Percentiles rank a stretch among this genome's conserved stretches.
These are phyloP conservation scores for Dinochytrium kinnereticum DNA, from an alignment of 371 early-diverging fungal genomes.

Conservation along the genomic window DNA sequence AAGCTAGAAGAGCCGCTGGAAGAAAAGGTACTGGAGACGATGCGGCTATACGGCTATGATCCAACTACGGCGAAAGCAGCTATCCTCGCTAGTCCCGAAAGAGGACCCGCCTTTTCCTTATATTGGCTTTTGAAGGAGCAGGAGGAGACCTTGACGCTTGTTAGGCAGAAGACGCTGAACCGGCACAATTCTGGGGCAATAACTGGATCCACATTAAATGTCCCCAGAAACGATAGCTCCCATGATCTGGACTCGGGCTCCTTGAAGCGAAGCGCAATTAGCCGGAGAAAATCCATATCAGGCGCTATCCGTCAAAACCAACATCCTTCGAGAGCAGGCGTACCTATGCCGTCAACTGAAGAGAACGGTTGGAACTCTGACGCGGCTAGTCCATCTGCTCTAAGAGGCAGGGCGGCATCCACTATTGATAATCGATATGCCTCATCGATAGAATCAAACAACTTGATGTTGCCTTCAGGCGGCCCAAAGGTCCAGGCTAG, in stretches of 20 bases:
- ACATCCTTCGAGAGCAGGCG: not conserved
- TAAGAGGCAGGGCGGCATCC: not conserved
- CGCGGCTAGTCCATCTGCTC: not conserved
- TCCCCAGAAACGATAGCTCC: not conserved
- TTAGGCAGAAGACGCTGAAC: not conserved
- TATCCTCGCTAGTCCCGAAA: slow-evolving; percentile 15
- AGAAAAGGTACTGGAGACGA: slow-evolving; percentile 35
- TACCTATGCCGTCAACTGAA: slow-evolving; percentile 1
- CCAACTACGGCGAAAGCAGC: slow-evolving; percentile 23
- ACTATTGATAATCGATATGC: not conserved
- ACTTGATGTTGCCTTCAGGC: not conserved
- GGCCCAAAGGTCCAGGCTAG: not conserved
- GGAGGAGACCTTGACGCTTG: slow-evolving; percentile 16
- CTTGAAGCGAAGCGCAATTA: not conserved
- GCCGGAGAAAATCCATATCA: slow-evolving; percentile 25
- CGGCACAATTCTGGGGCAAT: slow-evolving; percentile 3
- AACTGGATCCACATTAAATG: not conserved
- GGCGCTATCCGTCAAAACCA: slow-evolving; percentile 16
- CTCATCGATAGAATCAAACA: not conserved
- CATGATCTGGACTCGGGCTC: not conserved
- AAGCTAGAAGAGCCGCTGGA: slow-evolving; percentile 29
- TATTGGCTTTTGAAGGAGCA: slow-evolving; percentile 46
- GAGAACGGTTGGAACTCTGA: not conserved
- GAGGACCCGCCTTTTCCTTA: slow-evolving; percentile 42
- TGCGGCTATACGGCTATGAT: slow-evolving; percentile 50